These are phyloP conservation scores for Thermothielavioides terrestris DNA, from an alignment of 495 filamentous ascomycete genomes.

Conservation along the genomic window DNA sequence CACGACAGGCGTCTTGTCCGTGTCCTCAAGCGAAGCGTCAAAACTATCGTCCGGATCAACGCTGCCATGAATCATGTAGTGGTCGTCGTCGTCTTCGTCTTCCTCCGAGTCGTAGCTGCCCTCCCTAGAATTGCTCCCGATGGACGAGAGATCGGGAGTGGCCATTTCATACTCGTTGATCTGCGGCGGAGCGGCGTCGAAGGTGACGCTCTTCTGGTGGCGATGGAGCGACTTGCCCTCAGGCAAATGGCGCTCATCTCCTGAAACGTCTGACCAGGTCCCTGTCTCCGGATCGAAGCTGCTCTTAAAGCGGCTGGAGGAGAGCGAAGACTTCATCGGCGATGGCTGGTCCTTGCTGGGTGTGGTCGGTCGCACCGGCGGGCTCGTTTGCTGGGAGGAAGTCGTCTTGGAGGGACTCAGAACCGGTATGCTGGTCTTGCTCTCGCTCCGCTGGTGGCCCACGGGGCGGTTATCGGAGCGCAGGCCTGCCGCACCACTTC, in stretches of 20 bases:
- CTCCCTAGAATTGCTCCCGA: conserved; percentile 78
- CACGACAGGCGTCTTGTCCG: conserved; percentile 93
- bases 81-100: conserved; percentile 59
- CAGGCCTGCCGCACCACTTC: conserved; percentile 38
- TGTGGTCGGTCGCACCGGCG: conserved; percentile 36
- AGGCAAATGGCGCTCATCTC: conserved; percentile 45
- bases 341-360: conserved; percentile 68
- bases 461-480: conserved; percentile 32
- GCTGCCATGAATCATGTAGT: conserved; percentile 60
- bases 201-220: conserved; percentile 92
- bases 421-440: conserved; percentile 40
- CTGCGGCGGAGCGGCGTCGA: conserved; percentile 86
- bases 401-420: conserved; percentile 32
- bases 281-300: conserved; percentile 63
- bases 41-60: conserved; percentile 79
- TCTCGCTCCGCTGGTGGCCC: conserved; percentile 38
- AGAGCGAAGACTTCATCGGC: conserved; percentile 80
- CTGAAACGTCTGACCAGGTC: conserved; percentile 58
- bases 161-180: conserved; percentile 97
- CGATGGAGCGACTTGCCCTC: conserved; percentile 56
- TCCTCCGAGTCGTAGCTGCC: conserved; percentile 85
- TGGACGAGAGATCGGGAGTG: conserved; percentile 84
- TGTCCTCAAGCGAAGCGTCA: conserved; percentile 87
- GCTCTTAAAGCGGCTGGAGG: conserved; percentile 59
- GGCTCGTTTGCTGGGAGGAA: conserved; percentile 9